Base-by-base conservation (phyloP, 2,329 filamentous ascomycete species). In the Sporothrix schenckii region DNA sequence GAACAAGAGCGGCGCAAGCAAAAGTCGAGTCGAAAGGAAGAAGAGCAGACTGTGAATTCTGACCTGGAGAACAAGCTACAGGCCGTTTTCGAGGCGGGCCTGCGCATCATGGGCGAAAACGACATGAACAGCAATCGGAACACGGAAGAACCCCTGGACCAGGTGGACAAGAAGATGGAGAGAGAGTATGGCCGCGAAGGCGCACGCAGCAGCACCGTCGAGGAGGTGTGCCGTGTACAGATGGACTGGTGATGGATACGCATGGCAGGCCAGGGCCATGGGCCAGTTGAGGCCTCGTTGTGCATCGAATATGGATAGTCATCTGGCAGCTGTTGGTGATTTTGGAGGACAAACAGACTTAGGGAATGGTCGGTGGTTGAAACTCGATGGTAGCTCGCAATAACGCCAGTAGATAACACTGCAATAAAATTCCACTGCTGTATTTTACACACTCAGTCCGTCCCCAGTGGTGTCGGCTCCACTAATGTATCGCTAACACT, bases 161-260 rank as follows among this genome's bases (percentile, higher is more conserved):
- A 63, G 21, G 34, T 39, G 47, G 47, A 66, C 9, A 34, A 34
- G 6, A 34, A 21, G 47, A 47, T 66, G 47, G 63, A 65, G 47
- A 30, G 27, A 11, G 63, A 66, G 27, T 53, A 39, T 19, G 47
- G 63, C 7, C 63, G 63, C 1, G 47, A 16, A 27, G 63, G 10
- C 4, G 47, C 63, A 3, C 63, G 47, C 27, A 66, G 63, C 63
- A 66, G 63, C 63, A 66, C 27, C 4, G 63, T 66, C 27, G 63
- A 66, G 49, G 63, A 66, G 47, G 63, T 66, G 24, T 66, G 63
- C 10, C 63, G 63, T 39, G 44, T 66, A 19, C 63, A 66, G 27
- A 52, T 24, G 27, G 63, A 14, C 47, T 66, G 63, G 63, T 66
- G 47, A 53, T 30, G 24, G 9, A 24, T 21, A n/a, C 6, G 19